A percentile compares a stretch with the other conserved stretches of the same genome.
Evolutionary conservation across 768 basidiomycete species (phyloP).

Genomic region (Kondoa malvinella): DNA sequence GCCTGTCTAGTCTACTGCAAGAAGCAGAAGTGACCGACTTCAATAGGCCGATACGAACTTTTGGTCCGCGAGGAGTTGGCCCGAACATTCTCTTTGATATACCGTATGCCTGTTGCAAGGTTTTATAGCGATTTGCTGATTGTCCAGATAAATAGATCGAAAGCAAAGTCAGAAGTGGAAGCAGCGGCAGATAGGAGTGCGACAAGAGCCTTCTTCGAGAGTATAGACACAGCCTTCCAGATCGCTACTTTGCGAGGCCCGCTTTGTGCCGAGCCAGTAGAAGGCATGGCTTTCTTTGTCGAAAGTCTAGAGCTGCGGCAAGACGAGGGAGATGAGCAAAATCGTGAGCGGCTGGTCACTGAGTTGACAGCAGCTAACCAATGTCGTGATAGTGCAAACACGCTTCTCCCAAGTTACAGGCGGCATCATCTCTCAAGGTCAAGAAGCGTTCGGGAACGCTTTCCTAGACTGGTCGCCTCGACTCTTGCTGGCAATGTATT

Average conservation of each 20-base stretch:
- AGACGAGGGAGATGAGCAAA: conserved; percentile 47
- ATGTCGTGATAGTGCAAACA: conserved; percentile 3
- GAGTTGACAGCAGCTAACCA: too few relatives aligned
- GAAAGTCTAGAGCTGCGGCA: conserved; percentile 53
- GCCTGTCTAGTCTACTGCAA: not conserved
- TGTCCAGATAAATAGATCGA: not conserved
- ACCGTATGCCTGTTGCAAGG: conserved; percentile 4
- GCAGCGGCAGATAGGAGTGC: not conserved
- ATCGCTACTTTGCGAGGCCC: conserved; percentile 88
- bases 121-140: too few relatives aligned
- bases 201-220: conserved; percentile 51
- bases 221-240: conserved; percentile 86
- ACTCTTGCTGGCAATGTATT: conserved; percentile 94
- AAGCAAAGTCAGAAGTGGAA: not conserved
- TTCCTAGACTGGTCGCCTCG: conserved; percentile 94
- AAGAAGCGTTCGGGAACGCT: conserved; percentile 76
- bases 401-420: conserved; percentile 56
- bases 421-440: conserved; percentile 69
- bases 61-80: conserved; percentile 75
- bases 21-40: conserved; percentile 41
- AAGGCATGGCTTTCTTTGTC: conserved; percentile 79
- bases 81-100: conserved; percentile 54
- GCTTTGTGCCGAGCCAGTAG: conserved; percentile 81
- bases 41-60: conserved; percentile 55
- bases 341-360: too few relatives aligned